Evolutionary conservation across 2,329 filamentous ascomycete genomes (phyloP).

Genomic region (Pyrenophora teres): DNA sequence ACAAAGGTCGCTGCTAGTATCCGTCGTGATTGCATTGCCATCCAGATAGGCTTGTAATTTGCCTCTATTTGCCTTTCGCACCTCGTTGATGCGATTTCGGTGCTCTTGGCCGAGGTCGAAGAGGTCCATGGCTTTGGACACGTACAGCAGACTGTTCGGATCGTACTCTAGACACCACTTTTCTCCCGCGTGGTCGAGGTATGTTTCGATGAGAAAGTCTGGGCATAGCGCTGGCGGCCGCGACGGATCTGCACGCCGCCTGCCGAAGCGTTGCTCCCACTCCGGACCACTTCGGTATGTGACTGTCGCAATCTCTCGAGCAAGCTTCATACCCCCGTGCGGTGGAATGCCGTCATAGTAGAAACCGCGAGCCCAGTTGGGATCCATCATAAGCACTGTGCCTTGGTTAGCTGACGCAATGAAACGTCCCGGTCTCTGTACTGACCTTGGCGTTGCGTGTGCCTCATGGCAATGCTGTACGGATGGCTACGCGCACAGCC

Average conservation of each 20-base stretch:
- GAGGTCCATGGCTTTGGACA: slow-evolving; percentile 98
- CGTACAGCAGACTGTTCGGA: slow-evolving; percentile 91
- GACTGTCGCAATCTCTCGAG: slow-evolving; percentile 94
- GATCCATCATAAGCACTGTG: slow-evolving; percentile 93
- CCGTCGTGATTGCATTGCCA: slow-evolving; percentile 31
- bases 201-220: slow-evolving; percentile 97
- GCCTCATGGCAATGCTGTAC: slow-evolving; percentile 98
- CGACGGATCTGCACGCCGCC: slow-evolving; percentile 80
- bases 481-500: slow-evolving; percentile 94
- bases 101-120: slow-evolving; percentile 83
- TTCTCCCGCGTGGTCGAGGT: slow-evolving; percentile 95
- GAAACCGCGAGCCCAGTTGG: slow-evolving; percentile 93
- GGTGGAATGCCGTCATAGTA: slow-evolving; percentile 84
- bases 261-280: slow-evolving; percentile 94
- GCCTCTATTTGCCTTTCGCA: slow-evolving; percentile 65
- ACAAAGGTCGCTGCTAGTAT: slow-evolving; percentile 60
- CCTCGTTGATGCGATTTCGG: slow-evolving; percentile 65
- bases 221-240: slow-evolving; percentile 93
- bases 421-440: neutral
- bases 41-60: slow-evolving; percentile 58
- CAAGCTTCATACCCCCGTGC: slow-evolving; percentile 96
- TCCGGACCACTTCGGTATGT: slow-evolving; percentile 96
- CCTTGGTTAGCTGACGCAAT: slow-evolving; percentile 10
- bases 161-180: slow-evolving; percentile 98
- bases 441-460: slow-evolving; percentile 82